Conservation (phyloP, 257 asterid genomes). For the Przewalskia tangutica region DNA sequence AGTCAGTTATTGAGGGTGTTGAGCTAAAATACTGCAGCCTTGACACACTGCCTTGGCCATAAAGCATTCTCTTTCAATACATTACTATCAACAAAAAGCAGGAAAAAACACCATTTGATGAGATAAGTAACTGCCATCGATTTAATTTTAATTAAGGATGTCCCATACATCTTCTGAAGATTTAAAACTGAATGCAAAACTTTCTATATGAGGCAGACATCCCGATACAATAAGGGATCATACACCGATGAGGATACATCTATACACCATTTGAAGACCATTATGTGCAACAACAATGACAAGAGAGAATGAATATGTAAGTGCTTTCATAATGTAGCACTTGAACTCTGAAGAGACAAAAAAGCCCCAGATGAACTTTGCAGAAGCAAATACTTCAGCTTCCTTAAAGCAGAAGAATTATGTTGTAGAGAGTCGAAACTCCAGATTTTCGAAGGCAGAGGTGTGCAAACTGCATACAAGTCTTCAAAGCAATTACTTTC, state of each 20-base stretch:
- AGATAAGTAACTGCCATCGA: background rate
- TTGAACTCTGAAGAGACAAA: background rate
- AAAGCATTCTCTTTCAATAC: background rate
- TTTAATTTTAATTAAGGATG: background rate
- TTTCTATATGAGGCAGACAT: background rate
- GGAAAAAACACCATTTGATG: background rate
- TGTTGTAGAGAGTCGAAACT: background rate
- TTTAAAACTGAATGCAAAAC: background rate
- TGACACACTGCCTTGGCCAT: background rate
- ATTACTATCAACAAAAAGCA: background rate
- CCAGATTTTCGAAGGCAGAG: background rate
- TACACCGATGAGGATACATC: background rate
- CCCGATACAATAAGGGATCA: background rate
- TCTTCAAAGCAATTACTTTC: background rate
- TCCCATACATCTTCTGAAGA: background rate
- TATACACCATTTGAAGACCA: background rate
- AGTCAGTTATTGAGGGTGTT: background rate
- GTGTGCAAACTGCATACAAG: background rate
- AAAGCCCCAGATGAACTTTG: background rate
- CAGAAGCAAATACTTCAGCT: background rate
- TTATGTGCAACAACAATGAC: background rate
- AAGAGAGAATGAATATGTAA: background rate
- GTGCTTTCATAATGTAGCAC: conserved; percentile 2
- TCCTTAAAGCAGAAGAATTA: background rate
- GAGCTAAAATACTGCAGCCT: background rate